Conservation (phyloP, 2,329 filamentous ascomycete genomes). For the Didymellaceae sp. region DNA sequence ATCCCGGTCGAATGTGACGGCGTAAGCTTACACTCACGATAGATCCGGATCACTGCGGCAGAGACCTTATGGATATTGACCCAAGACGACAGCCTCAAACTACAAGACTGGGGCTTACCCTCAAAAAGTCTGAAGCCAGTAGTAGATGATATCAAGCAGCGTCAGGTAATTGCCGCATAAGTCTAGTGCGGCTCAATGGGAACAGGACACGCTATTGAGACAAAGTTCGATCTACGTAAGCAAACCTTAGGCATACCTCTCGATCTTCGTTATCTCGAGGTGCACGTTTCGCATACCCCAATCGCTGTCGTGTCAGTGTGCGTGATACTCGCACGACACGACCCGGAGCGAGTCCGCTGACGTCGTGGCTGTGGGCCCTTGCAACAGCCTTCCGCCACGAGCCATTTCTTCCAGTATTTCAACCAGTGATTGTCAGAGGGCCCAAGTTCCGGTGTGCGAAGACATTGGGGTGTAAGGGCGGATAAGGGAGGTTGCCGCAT, state of each 20-base stretch:
- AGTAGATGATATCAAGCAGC: constrained; percentile 35
- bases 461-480: neutral
- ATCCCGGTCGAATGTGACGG: neutral
- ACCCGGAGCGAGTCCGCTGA: neutral
- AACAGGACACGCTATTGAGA: too few species aligned
- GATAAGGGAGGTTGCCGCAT: neutral
- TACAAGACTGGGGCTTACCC: constrained; percentile 45
- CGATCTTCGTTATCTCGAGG: too few species aligned
- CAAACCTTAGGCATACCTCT: too few species aligned
- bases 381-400: neutral
- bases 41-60: constrained; percentile 49
- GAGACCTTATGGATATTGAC: constrained; percentile 51
- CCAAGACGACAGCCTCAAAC: constrained; percentile 42
- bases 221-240: too few species aligned
- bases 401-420: neutral
- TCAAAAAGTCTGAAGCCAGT: constrained; percentile 40
- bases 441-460: neutral
- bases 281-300: neutral
- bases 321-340: neutral
- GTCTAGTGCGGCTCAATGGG: neutral
- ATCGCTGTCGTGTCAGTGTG: constrained; percentile 1
- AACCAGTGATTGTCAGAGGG: neutral
- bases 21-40: neutral
- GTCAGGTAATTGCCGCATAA: constrained; percentile 1
- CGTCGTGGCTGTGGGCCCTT: constrained; percentile 1